These are phyloP conservation scores for Yamadazyma conglobata DNA, from an alignment of 1,139 yeast species.

Conservation along the genomic window DNA sequence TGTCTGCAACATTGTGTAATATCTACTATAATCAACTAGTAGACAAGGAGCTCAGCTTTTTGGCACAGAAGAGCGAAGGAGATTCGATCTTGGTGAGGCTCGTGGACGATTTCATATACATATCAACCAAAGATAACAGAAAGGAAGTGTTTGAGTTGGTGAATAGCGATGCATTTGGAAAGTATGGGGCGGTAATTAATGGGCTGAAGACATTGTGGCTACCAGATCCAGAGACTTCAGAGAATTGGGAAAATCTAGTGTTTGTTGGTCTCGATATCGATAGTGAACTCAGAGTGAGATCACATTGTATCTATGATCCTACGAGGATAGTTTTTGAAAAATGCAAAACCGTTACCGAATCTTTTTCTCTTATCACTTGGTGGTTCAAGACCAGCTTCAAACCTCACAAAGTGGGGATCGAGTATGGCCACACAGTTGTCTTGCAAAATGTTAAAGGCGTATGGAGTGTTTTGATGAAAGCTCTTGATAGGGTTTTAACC, in stretches of 20 bases:
- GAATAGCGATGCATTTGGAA: conserved; percentile 31
- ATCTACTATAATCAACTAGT: conserved; percentile 66
- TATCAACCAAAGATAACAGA: conserved; percentile 42
- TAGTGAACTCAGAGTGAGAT: conserved; percentile 14
- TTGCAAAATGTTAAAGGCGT: conserved; percentile 13
- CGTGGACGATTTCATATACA: conserved; percentile 82
- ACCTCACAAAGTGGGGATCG: conserved; percentile 12
- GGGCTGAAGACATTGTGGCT: conserved; percentile 45
- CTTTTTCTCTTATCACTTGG: conserved; percentile 14
- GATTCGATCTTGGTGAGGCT: conserved; percentile 53
- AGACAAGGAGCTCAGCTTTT: conserved; percentile 35
- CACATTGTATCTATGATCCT: conserved; percentile 11
- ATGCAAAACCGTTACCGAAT: conserved; percentile 16
- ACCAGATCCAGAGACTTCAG: not conserved
- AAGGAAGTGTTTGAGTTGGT: conserved; percentile 18
- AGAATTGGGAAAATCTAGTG: not conserved
- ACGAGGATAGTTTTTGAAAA: conserved; percentile 12
- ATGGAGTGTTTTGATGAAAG: conserved; percentile 11
- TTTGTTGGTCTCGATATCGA: conserved; percentile 36
- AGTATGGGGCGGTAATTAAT: conserved; percentile 61
- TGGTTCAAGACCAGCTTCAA: conserved; percentile 17
- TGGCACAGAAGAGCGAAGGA: conserved; percentile 12
- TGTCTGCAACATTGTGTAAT: conserved; percentile 77
- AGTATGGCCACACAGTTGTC: conserved; percentile 7
- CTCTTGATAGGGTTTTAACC: conserved; percentile 5